phyloP scores from a whole-genome alignment of 2,329 filamentous ascomycete species.

The Trichoderma koningii region DNA sequence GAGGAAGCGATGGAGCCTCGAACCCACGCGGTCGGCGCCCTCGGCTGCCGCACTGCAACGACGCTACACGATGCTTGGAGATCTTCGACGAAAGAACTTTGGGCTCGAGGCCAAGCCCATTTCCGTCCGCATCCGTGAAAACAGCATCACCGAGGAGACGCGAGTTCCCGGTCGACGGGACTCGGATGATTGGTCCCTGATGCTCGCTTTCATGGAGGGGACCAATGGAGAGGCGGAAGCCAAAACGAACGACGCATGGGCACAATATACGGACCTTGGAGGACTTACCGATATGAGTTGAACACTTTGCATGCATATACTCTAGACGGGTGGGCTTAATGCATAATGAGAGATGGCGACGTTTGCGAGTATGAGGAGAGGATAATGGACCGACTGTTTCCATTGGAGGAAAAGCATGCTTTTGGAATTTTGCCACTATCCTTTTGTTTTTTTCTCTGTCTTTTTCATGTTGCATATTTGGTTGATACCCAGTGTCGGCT shows the following conservation, averaged over 20 bases:
- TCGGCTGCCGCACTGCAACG: conserved; percentile 29
- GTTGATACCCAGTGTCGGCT: conserved; percentile 29
- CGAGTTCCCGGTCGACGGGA: conserved; percentile 34
- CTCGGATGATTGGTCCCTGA: conserved; percentile 42
- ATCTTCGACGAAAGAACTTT: conserved; percentile 33
- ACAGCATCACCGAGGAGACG: conserved; percentile 36
- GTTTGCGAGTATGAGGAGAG: neutral
- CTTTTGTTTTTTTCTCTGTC: neutral
- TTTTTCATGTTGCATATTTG: conserved; percentile 9
- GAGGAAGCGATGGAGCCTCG: conserved; percentile 25
- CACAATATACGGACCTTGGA: conserved; percentile 50
- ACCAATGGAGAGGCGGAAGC: conserved; percentile 27
- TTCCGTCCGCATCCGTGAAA: conserved; percentile 28
- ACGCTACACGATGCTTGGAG: conserved; percentile 33
- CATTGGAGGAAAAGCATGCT: conserved; percentile 11
- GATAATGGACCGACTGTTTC: conserved; percentile 1
- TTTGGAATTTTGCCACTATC: conserved; percentile 1
- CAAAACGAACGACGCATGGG: conserved; percentile 43
- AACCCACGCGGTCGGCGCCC: conserved; percentile 24
- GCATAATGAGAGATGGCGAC: conserved; percentile 10
- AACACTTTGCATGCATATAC: conserved; percentile 23
- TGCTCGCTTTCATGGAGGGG: conserved; percentile 43
- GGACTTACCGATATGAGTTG: conserved; percentile 46
- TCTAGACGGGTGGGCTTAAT: neutral
- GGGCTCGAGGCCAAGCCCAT: conserved; percentile 29